Percentiles rank a stretch among this genome's conserved stretches.
Conservation (phyloP, 2,329 filamentous ascomycete species). For the Xylariomycetidae sp. region DNA sequence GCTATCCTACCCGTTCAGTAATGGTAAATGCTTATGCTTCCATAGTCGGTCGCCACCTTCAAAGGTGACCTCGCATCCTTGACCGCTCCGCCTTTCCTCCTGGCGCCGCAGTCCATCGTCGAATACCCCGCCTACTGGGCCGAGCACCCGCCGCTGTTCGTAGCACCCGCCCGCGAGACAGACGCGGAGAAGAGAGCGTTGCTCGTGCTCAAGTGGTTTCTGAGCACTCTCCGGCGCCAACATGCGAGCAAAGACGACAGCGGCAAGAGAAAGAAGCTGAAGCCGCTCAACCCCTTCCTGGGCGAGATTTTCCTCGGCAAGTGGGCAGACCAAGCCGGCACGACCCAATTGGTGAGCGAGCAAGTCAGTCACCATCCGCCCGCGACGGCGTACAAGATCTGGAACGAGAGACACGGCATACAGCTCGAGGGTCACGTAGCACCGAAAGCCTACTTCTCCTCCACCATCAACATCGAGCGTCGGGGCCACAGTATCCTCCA, state of each 20-base stretch:
- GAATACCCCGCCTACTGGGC: slow-evolving; percentile 82
- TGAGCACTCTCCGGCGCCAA: slow-evolving; percentile 88
- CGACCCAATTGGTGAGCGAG: slow-evolving; percentile 83
- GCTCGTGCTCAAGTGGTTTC: slow-evolving; percentile 92
- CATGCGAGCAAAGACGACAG: slow-evolving; percentile 68
- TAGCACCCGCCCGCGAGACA: slow-evolving; percentile 72
- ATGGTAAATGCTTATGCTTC: no score
- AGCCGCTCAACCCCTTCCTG: slow-evolving; percentile 92
- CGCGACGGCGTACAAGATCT: slow-evolving; percentile 89
- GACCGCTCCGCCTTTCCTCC: slow-evolving; percentile 76
- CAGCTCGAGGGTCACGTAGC: slow-evolving; percentile 84
- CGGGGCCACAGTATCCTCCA: slow-evolving; percentile 83
- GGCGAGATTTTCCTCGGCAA: slow-evolving; percentile 90
- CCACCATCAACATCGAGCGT: slow-evolving; percentile 92
- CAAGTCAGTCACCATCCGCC: slow-evolving; percentile 95
- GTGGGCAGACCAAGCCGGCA: slow-evolving; percentile 78
- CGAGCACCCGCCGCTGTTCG: slow-evolving; percentile 70
- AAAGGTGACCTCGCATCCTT: slow-evolving; percentile 75
- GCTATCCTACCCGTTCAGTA: background rate
- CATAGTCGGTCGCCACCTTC: slow-evolving; percentile 69
- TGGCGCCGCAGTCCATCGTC: slow-evolving; percentile 70
- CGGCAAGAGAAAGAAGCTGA: slow-evolving; percentile 81
- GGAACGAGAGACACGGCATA: slow-evolving; percentile 78
- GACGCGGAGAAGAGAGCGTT: slow-evolving; percentile 78
- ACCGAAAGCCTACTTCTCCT: slow-evolving; percentile 90